Evolutionary conservation across 2,329 filamentous ascomycete genomes (phyloP), one percentile per base, ranked within the genome.

Genomic region (Penicillium sp.): DNA sequence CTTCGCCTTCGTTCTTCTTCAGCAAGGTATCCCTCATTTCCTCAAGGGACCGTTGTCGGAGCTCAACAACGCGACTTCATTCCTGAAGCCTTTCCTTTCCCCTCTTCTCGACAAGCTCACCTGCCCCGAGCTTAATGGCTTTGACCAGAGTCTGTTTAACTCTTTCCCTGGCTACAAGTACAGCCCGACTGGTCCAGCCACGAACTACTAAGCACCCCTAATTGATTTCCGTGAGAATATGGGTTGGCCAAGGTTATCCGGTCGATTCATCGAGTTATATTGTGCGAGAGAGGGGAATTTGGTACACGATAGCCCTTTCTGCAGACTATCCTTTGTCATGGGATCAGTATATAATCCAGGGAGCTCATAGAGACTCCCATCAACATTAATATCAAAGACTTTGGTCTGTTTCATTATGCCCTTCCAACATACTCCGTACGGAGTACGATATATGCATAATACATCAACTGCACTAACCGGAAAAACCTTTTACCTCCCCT

Each of bases 111-210:
- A n/a, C 22, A 49, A 43, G 21, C 38, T 41, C 21, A 39, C 29
- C 14, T 50, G 52, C 24, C 36, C 43, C 6, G 52, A 45, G 43
- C 43, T 54, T 39, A 42, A 36, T 22, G 27, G 44, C 3, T 44
- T 29, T 47, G 52, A 54, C 32, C 42, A 48, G 47, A 50, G 43
- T 50, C 27, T 50, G 42, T 54, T 54, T 38, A 50, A 50, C 22
- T 9, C 43, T 5, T 50, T 50, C 43, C 43, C 52, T 18, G 52
- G 38, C 16, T 43, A 50, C 32, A 50, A 36, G n/a, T 54, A 54
- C 38, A 54, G 39, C 11, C 52, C 43, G 43, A 54, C 34, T 6
- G 52, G 52, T 10, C 52, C 52, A 9, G 47, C 27, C 18, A 50
- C 52, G 5, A 50, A 54, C 22, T 50, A 50, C 22, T 45, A 48